These are phyloP conservation scores for Conidiobolus incongruus DNA, from an alignment of 371 early-diverging fungal species.

Conservation along the genomic window DNA sequence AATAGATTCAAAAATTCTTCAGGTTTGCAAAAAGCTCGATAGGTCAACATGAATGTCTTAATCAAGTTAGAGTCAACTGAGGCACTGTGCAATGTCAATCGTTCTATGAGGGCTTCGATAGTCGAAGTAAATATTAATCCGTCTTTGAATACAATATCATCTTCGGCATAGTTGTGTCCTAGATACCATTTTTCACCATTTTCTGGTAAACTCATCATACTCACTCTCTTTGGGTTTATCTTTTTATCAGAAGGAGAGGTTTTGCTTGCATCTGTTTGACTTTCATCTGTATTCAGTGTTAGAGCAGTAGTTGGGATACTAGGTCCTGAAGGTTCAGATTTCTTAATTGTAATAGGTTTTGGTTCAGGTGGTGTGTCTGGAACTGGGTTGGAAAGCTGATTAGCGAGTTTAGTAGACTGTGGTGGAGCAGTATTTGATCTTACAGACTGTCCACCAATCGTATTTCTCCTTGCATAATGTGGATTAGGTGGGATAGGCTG, in stretches of 20 bases:
- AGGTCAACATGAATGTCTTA: constrained; percentile 67
- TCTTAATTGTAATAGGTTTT: not conserved
- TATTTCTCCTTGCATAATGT: not conserved
- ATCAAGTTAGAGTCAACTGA: constrained; percentile 41
- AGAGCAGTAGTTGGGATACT: not conserved
- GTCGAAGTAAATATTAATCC: constrained; percentile 70
- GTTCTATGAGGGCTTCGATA: constrained; percentile 59
- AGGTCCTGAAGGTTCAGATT: not conserved
- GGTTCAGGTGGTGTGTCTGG: not conserved
- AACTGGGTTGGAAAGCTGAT: not conserved
- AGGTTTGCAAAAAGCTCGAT: constrained; percentile 54
- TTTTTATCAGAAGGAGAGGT: no score
- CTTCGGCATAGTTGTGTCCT: constrained; percentile 45
- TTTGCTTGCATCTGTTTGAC: not conserved
- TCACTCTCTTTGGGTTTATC: no score
- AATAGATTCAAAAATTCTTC: constrained; percentile 39
- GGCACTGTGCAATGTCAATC: constrained; percentile 62
- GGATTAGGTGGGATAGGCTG: constrained; percentile 1
- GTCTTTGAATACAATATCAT: constrained; percentile 59
- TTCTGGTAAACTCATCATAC: no score
- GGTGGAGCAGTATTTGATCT: no score
- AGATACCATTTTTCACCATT: no score
- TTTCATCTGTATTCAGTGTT: not conserved
- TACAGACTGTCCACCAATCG: not conserved
- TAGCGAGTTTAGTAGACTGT: no score